Percentiles rank a stretch among this genome's conserved stretches.
Evolutionary conservation across 208 protist species (phyloP).

Genomic region (Trypanosoma cruzi): DNA sequence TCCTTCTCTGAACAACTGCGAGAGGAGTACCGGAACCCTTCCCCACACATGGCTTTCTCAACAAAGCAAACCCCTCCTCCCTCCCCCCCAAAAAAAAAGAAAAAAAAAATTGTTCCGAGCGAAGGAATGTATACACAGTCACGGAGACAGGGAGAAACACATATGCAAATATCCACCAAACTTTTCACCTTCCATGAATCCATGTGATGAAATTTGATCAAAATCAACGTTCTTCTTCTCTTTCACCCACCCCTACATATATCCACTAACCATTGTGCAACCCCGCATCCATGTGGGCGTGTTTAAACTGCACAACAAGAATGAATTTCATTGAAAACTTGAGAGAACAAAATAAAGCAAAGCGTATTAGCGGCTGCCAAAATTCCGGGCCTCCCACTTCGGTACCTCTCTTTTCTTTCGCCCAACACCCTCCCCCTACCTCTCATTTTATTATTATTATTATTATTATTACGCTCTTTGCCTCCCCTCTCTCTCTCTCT

Average conservation of each 20-base stretch:
- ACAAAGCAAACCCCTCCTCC: too few relatives aligned
- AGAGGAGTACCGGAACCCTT: too few relatives aligned
- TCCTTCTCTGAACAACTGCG: background rate
- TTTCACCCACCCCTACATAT: background rate
- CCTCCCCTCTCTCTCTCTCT: background rate
- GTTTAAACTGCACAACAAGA: background rate
- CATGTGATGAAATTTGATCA: background rate
- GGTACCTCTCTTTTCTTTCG: background rate
- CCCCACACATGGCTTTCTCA: too few relatives aligned
- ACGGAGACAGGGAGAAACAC: background rate
- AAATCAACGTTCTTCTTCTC: too few relatives aligned
- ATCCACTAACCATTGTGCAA: background rate
- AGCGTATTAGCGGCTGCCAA: background rate
- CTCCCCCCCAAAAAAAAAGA: too few relatives aligned
- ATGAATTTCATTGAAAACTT: background rate
- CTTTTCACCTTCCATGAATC: too few relatives aligned
- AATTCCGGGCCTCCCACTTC: background rate
- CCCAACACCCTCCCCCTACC: background rate
- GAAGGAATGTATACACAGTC: too few relatives aligned
- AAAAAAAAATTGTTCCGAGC: too few relatives aligned
- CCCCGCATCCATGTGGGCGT: too few relatives aligned
- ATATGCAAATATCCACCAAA: background rate
- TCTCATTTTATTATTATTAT: background rate
- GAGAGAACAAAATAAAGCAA: background rate
- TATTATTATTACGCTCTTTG: background rate